Base-by-base conservation (phyloP, 83 land plant genomes). In the Picea mariana region DNA sequence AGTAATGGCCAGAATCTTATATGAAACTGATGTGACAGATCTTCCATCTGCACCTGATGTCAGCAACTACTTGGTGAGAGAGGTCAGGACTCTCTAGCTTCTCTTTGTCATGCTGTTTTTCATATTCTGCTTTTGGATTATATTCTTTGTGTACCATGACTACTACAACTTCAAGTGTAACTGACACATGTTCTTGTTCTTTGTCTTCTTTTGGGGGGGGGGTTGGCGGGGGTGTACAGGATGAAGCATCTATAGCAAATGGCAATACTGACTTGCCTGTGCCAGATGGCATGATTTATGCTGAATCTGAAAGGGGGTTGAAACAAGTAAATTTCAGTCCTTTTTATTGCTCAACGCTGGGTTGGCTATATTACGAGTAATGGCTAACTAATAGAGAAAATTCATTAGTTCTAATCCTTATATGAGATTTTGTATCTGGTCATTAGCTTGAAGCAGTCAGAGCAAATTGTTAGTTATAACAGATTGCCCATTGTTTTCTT, bases 31-130 rank as follows among this genome's bases (percentile, higher is more conserved):
- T 69, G 55, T 90, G 13, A 76, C 82, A 79, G 81, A 88, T 60
- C 55, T 95, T 69, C 96, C 93, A 73, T 86, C 81, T 67, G 85
- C 98, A 79, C 99, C 98, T 79, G 95, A 94, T 87, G 97, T 94
- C 62, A 88, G 93, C 92, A 95, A 87, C 83, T 96, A 93, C 80
- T 82, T 94, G 31, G 81, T 88, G 20, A 85, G 88, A 44, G 96
- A 96, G 99, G 98, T 96, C 55, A 79, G 68, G 59, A 2, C 40
- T 61, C 62, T 47, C 47, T 12, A 59, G 27, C 55, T 9, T 80
- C 58, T 60, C 69, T 23, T 68, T 12, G 44, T 44, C 15, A 21
- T 66, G 66, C 13, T 61, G 63, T 23, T 21, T 40, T 55, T 66
- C 11, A 11, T 80, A 16, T 61, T 49, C 17, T 52, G 34, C 42